A percentile compares a stretch with the other conserved stretches of the same genome.
phyloP scores from a whole-genome alignment of 2,329 filamentous ascomycete species.

The Exophiala mesophila region DNA sequence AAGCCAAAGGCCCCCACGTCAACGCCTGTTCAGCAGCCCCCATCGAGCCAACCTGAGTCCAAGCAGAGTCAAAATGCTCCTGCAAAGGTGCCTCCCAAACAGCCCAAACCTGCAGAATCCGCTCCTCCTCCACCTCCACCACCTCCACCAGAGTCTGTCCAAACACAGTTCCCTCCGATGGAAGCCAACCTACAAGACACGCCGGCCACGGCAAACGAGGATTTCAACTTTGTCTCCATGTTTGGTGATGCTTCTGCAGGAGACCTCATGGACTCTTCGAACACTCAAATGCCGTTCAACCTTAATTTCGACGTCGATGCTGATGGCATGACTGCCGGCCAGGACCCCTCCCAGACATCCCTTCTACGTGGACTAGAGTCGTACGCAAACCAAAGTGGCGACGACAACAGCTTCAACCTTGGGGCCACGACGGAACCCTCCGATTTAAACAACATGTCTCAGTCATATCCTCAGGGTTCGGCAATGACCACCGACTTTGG shows the following conservation, averaged over 20 bases:
- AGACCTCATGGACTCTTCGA: slow-evolving; percentile 12
- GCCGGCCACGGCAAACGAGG: slow-evolving; percentile 28
- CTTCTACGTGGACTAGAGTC: slow-evolving; percentile 32
- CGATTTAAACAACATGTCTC: neutral
- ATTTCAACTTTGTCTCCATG: slow-evolving; percentile 40
- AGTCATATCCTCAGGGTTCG: slow-evolving; percentile 10
- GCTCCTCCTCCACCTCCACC: slow-evolving; percentile 2
- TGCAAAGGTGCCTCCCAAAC: slow-evolving; percentile 6
- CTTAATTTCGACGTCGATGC: slow-evolving; percentile 33
- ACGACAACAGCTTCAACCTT: slow-evolving; percentile 25
- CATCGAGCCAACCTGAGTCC: slow-evolving; percentile 2
- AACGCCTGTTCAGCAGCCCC: neutral
- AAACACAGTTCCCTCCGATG: slow-evolving; percentile 10
- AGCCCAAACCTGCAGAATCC: slow-evolving; percentile 12
- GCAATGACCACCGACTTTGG: slow-evolving; percentile 18
- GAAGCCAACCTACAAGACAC: slow-evolving; percentile 28
- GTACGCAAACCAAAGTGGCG: slow-evolving; percentile 28
- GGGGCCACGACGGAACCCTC: slow-evolving; percentile 28
- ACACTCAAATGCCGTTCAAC: slow-evolving; percentile 35
- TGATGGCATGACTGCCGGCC: slow-evolving; percentile 33
- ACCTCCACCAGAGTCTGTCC: slow-evolving; percentile 18
- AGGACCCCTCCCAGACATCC: slow-evolving; percentile 26
- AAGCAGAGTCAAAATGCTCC: slow-evolving; percentile 10
- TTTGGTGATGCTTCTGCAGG: slow-evolving; percentile 32
- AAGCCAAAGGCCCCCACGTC: neutral